Evolutionary conservation across 2,329 filamentous ascomycete species (phyloP), one percentile per base, ranked within the genome.

Genomic region (Penicillium expansum): DNA sequence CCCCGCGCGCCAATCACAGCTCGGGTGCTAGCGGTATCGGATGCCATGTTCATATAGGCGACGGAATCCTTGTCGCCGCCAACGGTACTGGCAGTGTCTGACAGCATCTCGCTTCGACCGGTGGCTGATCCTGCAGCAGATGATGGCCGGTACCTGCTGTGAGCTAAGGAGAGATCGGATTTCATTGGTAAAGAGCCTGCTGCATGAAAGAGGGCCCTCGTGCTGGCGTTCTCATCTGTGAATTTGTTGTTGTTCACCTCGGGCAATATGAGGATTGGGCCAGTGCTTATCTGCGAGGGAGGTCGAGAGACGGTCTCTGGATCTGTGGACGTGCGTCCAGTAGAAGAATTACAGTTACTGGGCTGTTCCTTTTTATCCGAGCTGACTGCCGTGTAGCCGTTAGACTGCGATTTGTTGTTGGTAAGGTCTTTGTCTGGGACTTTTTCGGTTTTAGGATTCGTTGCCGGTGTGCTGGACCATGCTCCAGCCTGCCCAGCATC

Each of bases 141-240:
- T 9, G 63, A 61, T 10, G 64, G 59, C 7, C 67, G 64, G 3
- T 63, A 61, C 30, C 52, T 59, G 4, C 50, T 52, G 22, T 61
- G 62, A 4, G 63, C 35, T 16, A 67, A 50, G 6, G 60, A 65
- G 5, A 59, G 45, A 38, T 71, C 64, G 0, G 67, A 66, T 5
- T 56, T 62, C 41, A 63, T 62, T 1, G 65, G 60, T 6, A 71
- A 60, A 14, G 62, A 62, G 2, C 68, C 69, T 2, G 64, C 51
- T 8, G 63, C 70, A 44, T 69, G 69, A 49, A 71, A 71, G 9
- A 73, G 60, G 2, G 68, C 63, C 32, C 67, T 62, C 1, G 72
- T 75, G 53, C 72, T 74, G 6, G 70, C 69, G 11, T 71, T 72
- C 14, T 71, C 70, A 30, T 71, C 67, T 1, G 48, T 62, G 30